Base-by-base conservation (phyloP, 306 rosid species). In the Cicer chorassanicum region DNA sequence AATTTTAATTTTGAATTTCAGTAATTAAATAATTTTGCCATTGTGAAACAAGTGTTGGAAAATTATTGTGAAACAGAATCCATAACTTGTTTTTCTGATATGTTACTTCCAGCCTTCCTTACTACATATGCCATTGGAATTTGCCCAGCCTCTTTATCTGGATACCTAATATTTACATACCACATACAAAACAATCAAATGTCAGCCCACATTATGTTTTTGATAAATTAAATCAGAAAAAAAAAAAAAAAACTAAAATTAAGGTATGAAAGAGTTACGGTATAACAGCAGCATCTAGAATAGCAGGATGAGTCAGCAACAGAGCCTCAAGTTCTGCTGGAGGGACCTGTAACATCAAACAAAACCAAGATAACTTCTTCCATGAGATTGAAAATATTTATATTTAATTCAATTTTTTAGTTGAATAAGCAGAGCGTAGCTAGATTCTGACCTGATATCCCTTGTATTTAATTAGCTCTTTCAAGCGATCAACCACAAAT, bases 271-370 rank as follows among this genome's bases (percentile, higher is more conserved):
- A 66, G 34, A 55, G 91, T 80, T 84, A 94, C 98, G 98, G 98
- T 65, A 94, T 88, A 12, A 94, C 97, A 67, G 98, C 97, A 61
- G 89, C 96, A 41, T 94, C 98, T 39, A 80, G 75, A 78, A 94
- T 81, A 39, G 43, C 82, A 3, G 90, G 96, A 87, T 94, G 96
- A 78, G 95, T 82, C 3, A 90, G 90, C 46, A 94, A 72, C 68
- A 91, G 73, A 24, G 98, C 93, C 86, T 94, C 98, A 21, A 94
- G 86, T 84, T 94, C 98, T 1, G 98, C 98, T 8, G 98, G 98
- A 24, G 98, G 90, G 1, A 93, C 97, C 97, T 91, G 68, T 16
- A 19, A 69, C 85, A 51, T 24, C 7, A 68, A 34, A 38, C 42
- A 48, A 55, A 29, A 46, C 9, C 77, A 67, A 9, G 10, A 16